These are phyloP conservation scores for Microthyrium microscopicum DNA, from an alignment of 2,329 filamentous ascomycete species.

Conservation along the genomic window DNA sequence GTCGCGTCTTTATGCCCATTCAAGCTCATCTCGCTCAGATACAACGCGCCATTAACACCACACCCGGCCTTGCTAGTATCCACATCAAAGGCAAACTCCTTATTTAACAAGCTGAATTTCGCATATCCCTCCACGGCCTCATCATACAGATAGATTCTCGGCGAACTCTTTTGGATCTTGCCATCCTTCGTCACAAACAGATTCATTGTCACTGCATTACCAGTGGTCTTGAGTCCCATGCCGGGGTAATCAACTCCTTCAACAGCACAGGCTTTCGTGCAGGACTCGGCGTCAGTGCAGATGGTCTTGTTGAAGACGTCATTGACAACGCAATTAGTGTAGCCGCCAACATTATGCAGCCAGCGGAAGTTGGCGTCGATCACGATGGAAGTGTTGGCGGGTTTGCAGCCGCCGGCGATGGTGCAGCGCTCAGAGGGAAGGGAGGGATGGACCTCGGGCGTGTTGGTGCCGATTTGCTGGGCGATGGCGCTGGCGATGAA, in stretches of 20 bases:
- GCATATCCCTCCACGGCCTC: constrained; percentile 23
- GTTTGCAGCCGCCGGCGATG: constrained; percentile 21
- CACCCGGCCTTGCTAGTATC: constrained; percentile 46
- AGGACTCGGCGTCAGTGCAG: constrained; percentile 22
- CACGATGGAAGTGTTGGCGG: constrained; percentile 20
- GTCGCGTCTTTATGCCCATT: constrained; percentile 41
- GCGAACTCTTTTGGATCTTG: neutral
- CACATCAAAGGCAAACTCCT: constrained; percentile 26
- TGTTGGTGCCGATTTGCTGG: constrained; percentile 25
- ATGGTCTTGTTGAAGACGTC: constrained; percentile 25
- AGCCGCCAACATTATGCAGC: constrained; percentile 27
- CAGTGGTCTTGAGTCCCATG: constrained; percentile 35
- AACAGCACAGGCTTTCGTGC: constrained; percentile 25
- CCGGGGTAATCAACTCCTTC: constrained; percentile 24
- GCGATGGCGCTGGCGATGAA: too few relatives aligned
- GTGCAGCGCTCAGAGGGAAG: constrained; percentile 24
- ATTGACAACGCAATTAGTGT: constrained; percentile 29
- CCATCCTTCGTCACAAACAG: constrained; percentile 18
- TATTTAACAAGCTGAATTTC: constrained; percentile 24
- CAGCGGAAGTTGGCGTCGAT: constrained; percentile 34
- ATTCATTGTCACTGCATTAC: constrained; percentile 35
- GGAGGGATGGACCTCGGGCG: constrained; percentile 25
- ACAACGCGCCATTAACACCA: constrained; percentile 56
- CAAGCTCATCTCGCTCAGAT: constrained; percentile 45
- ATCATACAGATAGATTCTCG: constrained; percentile 23